Evolutionary conservation across 1,284 basidiomycete genomes (phyloP), one percentile per base, ranked within the genome.

Genomic region (Pascua sp.): DNA sequence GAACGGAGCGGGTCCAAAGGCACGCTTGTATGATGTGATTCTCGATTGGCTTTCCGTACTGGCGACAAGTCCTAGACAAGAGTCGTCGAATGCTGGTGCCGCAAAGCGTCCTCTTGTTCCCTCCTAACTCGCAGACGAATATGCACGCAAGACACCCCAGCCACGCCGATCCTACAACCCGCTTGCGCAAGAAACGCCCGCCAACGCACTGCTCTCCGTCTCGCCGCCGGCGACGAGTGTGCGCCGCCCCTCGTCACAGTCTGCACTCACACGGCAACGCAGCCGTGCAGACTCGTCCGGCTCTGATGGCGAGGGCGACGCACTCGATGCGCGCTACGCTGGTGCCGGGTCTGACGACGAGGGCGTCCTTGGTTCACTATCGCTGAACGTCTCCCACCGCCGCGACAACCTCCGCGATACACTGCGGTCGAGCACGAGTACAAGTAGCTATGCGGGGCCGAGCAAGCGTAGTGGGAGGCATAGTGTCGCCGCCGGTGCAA

Each of bases 401-500:
- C 52, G 51, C 49, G 54, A 18, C 46, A 53, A 43, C 47, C 46
- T 43, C 51, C 50, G 51, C 51, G 45, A 47, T 54, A 43, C 24
- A 3, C 24, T 32, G 24, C 24, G 24, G 24, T 32, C 53, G 47
- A 47, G 42, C 42, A 43, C 59, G 16, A 49, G 57, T 42, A 43
- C 24, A 7, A 49, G 39, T 56, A 59, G 24, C 24, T 32, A 32
- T 32, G 24, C 24, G 24, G 24, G 24, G 24, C 51, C 67, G 38
- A 71, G 65, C 57, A 66, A 64, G 53, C 53, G 70, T n/a, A 65
- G 61, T 44, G 75, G 74, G n/a, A 64, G 75, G 53, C 73, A 77
- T 60, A 76, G 73, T 51, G 70, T 70, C 4, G 75, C 73, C 13
- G 62, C 66, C 5, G 68, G 70, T 4, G 53, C 52, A 56, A 60